phyloP scores from a whole-genome alignment of 192 early-diverging fungal genomes.

The Chytriomyces sp. region DNA sequence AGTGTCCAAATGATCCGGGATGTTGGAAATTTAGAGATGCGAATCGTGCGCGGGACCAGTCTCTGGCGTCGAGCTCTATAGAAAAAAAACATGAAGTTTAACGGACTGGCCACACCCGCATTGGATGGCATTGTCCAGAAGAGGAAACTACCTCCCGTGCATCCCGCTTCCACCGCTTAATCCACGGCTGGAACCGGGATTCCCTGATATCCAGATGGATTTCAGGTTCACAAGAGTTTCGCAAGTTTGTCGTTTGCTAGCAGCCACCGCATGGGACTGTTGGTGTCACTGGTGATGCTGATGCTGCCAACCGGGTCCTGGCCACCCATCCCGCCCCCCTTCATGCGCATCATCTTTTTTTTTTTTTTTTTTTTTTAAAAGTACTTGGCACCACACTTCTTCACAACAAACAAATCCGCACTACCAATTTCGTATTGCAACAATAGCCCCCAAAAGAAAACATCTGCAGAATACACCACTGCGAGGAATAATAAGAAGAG shows the following conservation, averaged over 20 bases:
- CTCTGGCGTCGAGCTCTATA: constrained; percentile 68
- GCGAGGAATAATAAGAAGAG: no score
- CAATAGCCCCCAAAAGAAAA: no score
- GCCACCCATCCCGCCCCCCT: no score
- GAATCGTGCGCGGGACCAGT: constrained; percentile 62
- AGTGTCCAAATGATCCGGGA: constrained; percentile 52
- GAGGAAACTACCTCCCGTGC: constrained; percentile 56
- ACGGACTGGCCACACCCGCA: background rate
- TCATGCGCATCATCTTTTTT: no score
- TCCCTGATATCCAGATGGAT: background rate
- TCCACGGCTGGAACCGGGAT: constrained; percentile 1
- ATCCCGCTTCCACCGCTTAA: constrained; percentile 41
- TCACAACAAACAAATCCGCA: no score
- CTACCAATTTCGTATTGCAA: no score
- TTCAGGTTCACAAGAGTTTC: background rate
- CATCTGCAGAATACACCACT: no score
- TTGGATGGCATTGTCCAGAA: background rate
- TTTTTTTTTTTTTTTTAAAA: no score
- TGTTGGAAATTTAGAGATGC: constrained; percentile 59
- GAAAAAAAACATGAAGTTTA: no score
- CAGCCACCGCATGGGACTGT: background rate
- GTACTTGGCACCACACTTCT: no score
- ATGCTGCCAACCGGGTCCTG: no score
- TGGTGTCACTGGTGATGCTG: background rate
- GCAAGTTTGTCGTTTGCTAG: background rate